phyloP scores from a whole-genome alignment of 176 grass and related monocot species.

The Phoenix dactylifera region DNA sequence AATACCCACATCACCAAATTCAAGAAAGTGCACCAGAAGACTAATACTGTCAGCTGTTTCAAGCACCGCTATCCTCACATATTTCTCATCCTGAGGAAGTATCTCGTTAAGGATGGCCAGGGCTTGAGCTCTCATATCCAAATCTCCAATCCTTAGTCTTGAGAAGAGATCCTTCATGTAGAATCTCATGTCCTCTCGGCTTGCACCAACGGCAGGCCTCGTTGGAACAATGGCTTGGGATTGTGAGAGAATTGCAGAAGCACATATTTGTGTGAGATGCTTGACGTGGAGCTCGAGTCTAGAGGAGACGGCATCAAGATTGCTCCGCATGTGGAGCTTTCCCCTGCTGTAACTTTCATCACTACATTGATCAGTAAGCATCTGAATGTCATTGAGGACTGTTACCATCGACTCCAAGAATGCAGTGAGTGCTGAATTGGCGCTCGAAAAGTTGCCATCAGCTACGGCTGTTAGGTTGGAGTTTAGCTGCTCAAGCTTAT shows the following conservation, averaged over 20 bases:
- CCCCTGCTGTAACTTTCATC: slow-evolving; percentile 55
- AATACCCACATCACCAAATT: slow-evolving; percentile 26
- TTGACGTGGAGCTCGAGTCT: slow-evolving; percentile 54
- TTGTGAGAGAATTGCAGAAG: slow-evolving; percentile 14
- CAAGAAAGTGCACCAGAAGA: slow-evolving; percentile 59
- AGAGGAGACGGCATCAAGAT: slow-evolving; percentile 47
- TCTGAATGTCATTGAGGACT: slow-evolving; percentile 36
- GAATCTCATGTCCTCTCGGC: slow-evolving; percentile 51
- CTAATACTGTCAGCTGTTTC: slow-evolving; percentile 51
- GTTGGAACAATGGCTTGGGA: slow-evolving; percentile 50
- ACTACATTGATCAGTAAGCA: slow-evolving; percentile 31
- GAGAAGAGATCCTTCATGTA: slow-evolving; percentile 78
- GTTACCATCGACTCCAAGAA: slow-evolving; percentile 26
- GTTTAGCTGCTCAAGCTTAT: slow-evolving; percentile 53
- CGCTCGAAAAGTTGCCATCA: not conserved
- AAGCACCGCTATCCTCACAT: slow-evolving; percentile 35
- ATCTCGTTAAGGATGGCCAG: slow-evolving; percentile 52
- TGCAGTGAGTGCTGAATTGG: slow-evolving; percentile 14
- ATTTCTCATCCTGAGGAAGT: slow-evolving; percentile 45
- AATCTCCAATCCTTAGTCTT: slow-evolving; percentile 53
- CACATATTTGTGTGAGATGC: slow-evolving; percentile 36
- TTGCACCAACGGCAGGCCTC: slow-evolving; percentile 37
- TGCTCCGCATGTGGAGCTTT: slow-evolving; percentile 64
- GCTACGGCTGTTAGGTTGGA: slow-evolving; percentile 24
- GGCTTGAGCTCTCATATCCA: slow-evolving; percentile 27